Conservation (phyloP, 192 early-diverging fungal genomes). For the Paraglomus brasilianum region DNA sequence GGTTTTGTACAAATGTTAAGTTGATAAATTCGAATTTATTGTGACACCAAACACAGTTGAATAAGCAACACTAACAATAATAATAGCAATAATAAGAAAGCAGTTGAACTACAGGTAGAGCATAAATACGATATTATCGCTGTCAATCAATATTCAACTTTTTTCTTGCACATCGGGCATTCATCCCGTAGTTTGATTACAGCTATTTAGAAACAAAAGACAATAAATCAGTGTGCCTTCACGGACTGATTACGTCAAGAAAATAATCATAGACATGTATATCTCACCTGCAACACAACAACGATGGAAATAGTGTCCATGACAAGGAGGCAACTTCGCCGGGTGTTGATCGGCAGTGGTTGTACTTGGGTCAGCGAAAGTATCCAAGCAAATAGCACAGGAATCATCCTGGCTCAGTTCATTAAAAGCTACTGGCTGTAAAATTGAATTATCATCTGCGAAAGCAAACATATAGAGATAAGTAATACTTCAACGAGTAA, state of each 20-base stretch:
- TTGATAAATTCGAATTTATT: too few species aligned
- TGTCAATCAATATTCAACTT: conserved; percentile 26
- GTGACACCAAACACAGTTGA: too few species aligned
- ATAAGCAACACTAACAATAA: too few species aligned
- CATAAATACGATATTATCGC: neutral
- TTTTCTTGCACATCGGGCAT: conserved; percentile 31
- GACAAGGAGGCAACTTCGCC: conserved; percentile 29
- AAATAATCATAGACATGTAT: neutral
- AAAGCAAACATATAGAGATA: neutral
- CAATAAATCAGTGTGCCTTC: conserved; percentile 1
- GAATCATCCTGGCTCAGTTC: conserved; percentile 17
- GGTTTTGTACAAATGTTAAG: too few species aligned
- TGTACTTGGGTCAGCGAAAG: conserved; percentile 10
- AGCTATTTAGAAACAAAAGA: conserved; percentile 18
- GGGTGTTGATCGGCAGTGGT: conserved; percentile 12
- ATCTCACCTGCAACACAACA: conserved; percentile 23
- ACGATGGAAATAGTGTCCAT: conserved; percentile 31
- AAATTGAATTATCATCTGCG: conserved; percentile 29
- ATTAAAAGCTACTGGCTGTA: conserved; percentile 15
- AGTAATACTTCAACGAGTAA: neutral
- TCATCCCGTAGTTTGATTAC: conserved; percentile 29
- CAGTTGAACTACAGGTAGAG: neutral
- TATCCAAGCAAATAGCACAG: conserved; percentile 28
- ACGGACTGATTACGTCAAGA: neutral
- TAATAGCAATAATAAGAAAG: too few species aligned